Evolutionary conservation across 2,329 filamentous ascomycete species (phyloP), one percentile per base, ranked within the genome.

Genomic region (Domatiomyces catenatus): DNA sequence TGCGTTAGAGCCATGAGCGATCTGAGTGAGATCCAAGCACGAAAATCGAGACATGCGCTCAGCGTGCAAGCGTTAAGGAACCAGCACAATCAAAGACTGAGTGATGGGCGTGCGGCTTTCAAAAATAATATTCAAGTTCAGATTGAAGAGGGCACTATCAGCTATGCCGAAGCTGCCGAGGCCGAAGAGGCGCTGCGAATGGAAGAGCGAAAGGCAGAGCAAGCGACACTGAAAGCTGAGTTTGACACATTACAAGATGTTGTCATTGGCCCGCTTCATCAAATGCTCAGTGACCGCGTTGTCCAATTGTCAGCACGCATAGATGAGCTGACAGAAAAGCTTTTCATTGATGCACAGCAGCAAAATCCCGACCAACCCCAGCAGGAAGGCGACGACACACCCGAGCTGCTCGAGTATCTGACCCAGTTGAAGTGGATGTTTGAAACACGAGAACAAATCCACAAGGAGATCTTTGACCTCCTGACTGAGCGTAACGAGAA

Each of bases 371-470:
- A 94, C 61, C 80, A 87, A 65, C 84, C 88, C 0, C 89, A 95
- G 64, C 88, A 94, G 66, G 90, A 95, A 68, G 90, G 92, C 17
- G 90, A 96, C 59, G 90, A 95, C 64, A 82, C 89, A 63, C 92
- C 92, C 0, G 92, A 98, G 66, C 75, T 96, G 0, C 72, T 96
- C 2, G 92, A 98, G 66, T 94, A 94, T 67, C 74, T 98, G 10
- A 96, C 90, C 0, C 77, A 95, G 46, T 74, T 96, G 12, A 98
- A 96, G 62, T 96, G 92, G 89, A 80, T 96, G 7, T 96, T 95
- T 60, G 92, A 98, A 64, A 84, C 85, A 1, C 81, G 89, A n/a
- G 92, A 98, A 67, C 75, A 78, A 46, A 74, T 96, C 7, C 83
- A 96, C 68, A 81, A 86, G 44, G 84, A 87, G 60, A 77, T 90